Evolutionary conservation across 2,329 filamentous ascomycete species (phyloP).

Genomic region (Exophiala mesophila): DNA sequence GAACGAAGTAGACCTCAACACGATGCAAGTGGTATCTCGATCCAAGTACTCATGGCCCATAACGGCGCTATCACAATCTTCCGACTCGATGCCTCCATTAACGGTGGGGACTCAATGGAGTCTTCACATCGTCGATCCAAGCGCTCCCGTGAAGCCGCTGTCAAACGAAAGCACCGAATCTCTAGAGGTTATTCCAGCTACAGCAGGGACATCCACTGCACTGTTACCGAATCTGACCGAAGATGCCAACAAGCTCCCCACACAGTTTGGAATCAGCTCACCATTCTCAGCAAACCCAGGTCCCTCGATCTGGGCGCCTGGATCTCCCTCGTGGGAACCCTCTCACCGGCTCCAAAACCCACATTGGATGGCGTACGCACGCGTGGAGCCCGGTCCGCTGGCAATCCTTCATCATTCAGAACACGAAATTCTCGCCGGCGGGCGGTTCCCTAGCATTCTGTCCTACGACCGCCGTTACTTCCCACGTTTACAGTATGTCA

Average conservation of each 20-base stretch:
- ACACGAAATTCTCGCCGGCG: conserved; percentile 82
- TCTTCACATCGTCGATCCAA: conserved; percentile 76
- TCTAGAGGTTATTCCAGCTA: conserved; percentile 48
- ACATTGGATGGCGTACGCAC: conserved; percentile 52
- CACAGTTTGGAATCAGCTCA: conserved; percentile 7
- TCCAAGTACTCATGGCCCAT: conserved; percentile 76
- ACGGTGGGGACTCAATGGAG: conserved; percentile 79
- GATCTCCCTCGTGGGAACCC: conserved; percentile 11
- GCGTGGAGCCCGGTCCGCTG: conserved; percentile 74
- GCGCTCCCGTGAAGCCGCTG: conserved; percentile 35
- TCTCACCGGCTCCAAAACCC: conserved; percentile 12
- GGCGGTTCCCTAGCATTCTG: conserved; percentile 81
- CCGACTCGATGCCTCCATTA: conserved; percentile 62
- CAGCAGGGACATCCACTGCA: conserved; percentile 12
- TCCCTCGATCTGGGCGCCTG: conserved; percentile 2
- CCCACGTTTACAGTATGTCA: conserved; percentile 67
- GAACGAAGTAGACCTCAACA: conserved; percentile 75
- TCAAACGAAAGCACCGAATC: conserved; percentile 37
- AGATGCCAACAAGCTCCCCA: conserved; percentile 3
- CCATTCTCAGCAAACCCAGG: conserved; percentile 5
- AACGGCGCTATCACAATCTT: conserved; percentile 68
- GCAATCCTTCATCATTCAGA: conserved; percentile 73
- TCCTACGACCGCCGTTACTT: conserved; percentile 87
- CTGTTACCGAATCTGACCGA: conserved; percentile 14
- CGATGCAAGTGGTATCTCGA: conserved; percentile 63